phyloP scores from a whole-genome alignment of 192 early-diverging fungal genomes.

The Dispira parvispora region DNA sequence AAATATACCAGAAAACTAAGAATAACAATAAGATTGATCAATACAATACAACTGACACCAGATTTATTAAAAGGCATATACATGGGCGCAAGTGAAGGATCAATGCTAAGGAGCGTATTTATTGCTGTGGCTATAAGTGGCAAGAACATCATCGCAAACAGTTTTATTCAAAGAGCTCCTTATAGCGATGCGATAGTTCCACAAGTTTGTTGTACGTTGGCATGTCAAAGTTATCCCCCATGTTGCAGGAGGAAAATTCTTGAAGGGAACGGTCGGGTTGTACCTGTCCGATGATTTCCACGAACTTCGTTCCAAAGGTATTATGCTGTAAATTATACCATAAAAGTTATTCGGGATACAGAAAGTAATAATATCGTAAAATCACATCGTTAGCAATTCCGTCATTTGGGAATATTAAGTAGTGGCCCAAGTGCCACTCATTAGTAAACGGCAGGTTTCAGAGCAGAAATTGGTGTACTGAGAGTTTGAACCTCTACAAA shows the following conservation, averaged over 20 bases:
- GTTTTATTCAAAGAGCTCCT: neutral
- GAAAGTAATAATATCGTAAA: neutral
- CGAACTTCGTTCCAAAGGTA: neutral
- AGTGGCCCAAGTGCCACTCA: neutral
- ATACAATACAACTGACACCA: neutral
- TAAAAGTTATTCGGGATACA: neutral
- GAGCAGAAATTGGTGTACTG: neutral
- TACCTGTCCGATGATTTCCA: neutral
- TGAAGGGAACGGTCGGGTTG: neutral
- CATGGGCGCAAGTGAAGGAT: neutral
- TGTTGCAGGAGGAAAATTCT: neutral
- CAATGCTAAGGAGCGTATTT: neutral
- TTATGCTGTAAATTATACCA: neutral
- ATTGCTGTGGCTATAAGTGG: neutral
- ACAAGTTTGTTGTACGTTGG: neutral
- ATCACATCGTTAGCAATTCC: neutral
- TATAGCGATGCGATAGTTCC: neutral
- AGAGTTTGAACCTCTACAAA: neutral
- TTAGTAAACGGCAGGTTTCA: neutral
- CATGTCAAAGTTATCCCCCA: neutral
- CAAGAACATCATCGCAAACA: neutral
- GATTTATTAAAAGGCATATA: neutral
- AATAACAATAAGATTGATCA: neutral
- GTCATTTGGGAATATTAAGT: neutral
- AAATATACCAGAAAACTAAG: neutral